Evolutionary conservation across 495 filamentous ascomycete species (phyloP).

Genomic region (Ramalina peruviana): DNA sequence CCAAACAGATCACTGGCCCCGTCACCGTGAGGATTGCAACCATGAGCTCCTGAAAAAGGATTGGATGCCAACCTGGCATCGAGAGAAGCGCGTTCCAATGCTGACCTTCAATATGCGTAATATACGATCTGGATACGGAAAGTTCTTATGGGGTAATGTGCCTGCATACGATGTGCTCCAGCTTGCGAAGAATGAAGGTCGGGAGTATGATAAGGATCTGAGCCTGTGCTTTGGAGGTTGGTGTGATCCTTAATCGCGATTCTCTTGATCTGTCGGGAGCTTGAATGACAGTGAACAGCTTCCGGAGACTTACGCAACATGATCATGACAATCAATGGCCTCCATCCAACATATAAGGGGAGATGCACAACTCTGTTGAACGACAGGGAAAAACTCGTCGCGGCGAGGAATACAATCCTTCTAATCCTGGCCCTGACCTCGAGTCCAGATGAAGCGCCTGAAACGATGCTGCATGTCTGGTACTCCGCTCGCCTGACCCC

Average conservation of each 20-base stretch:
- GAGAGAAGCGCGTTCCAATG: slow-evolving; percentile 15
- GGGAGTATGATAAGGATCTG: slow-evolving; percentile 17
- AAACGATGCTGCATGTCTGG: slow-evolving; percentile 3
- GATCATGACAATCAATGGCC: slow-evolving; percentile 23
- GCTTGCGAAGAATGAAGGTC: slow-evolving; percentile 29
- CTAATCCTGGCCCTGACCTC: slow-evolving; percentile 24
- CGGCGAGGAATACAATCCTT: slow-evolving; percentile 32
- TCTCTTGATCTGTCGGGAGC: not conserved
- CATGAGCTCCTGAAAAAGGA: slow-evolving; percentile 16
- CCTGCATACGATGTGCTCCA: slow-evolving; percentile 32
- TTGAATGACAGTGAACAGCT: slow-evolving; percentile 14
- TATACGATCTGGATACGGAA: not conserved
- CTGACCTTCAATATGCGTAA: not conserved
- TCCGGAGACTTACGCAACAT: slow-evolving; percentile 35
- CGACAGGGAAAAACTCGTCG: slow-evolving; percentile 29
- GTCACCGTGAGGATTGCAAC: slow-evolving; percentile 26
- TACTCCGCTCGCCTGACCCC: slow-evolving; percentile 1
- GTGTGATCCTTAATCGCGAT: not conserved
- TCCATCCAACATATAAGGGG: slow-evolving; percentile 20
- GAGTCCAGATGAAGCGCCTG: slow-evolving; percentile 1
- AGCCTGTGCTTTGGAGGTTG: slow-evolving; percentile 28
- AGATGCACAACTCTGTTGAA: slow-evolving; percentile 24
- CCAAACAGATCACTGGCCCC: slow-evolving; percentile 24
- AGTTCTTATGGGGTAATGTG: slow-evolving; percentile 20
- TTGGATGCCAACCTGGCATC: slow-evolving; percentile 20